Evolutionary conservation across 2,329 filamentous ascomycete species (phyloP).

Genomic region (Fusarium sp.): DNA sequence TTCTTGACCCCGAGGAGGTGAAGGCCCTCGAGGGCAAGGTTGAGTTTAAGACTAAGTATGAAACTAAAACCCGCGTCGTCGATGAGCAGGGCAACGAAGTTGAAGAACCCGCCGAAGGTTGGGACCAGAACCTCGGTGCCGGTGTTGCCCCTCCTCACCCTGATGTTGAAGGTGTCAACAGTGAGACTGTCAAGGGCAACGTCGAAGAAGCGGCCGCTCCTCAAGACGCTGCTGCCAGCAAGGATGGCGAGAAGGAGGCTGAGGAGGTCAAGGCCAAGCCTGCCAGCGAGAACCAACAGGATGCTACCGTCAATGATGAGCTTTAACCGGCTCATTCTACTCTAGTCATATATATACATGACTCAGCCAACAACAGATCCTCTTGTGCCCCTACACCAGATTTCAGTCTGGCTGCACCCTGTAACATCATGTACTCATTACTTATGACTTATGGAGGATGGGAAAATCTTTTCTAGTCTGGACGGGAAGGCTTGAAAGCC

Average conservation of each 20-base stretch:
- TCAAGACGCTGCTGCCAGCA: conserved; percentile 60
- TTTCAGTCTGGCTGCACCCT: conserved; percentile 19
- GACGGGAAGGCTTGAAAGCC: conserved; percentile 18
- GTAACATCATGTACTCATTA: conserved; percentile 47
- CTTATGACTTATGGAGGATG: conserved; percentile 43
- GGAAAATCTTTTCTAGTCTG: conserved; percentile 15
- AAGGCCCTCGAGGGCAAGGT: conserved; percentile 89
- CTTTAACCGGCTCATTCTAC: conserved; percentile 43
- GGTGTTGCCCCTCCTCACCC: conserved; percentile 69
- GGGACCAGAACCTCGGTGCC: conserved; percentile 51
- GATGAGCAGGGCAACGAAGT: conserved; percentile 85
- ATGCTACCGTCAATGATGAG: conserved; percentile 62
- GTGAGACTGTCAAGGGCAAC: conserved; percentile 63
- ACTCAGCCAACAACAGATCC: background rate
- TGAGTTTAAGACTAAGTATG: conserved; percentile 93
- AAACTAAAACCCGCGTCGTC: conserved; percentile 89
- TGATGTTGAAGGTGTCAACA: conserved; percentile 70
- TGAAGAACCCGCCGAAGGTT: conserved; percentile 56
- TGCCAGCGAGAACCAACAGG: conserved; percentile 71
- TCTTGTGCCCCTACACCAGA: background rate
- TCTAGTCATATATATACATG: background rate
- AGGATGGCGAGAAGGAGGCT: conserved; percentile 69
- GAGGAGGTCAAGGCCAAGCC: conserved; percentile 69
- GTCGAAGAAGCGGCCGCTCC: conserved; percentile 49
- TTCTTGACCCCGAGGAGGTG: conserved; percentile 86